Evolutionary conservation across 2,329 filamentous ascomycete species (phyloP).

Genomic region (Fusarium sublunatum): DNA sequence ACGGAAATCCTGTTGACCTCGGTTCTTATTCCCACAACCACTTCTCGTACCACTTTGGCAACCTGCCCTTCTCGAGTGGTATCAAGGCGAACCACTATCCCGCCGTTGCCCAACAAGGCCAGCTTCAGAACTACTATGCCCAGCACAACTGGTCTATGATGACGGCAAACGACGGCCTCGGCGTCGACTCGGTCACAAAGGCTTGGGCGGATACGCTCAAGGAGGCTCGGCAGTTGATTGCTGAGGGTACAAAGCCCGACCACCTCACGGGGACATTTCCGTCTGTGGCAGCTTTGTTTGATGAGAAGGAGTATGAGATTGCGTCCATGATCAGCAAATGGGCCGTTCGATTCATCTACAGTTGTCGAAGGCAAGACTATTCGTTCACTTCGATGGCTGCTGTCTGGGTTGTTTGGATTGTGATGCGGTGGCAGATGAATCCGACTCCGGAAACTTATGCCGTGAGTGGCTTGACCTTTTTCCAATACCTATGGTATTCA

Average conservation of each 20-base stretch:
- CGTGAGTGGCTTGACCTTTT: background rate
- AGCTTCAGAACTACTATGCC: constrained; percentile 24
- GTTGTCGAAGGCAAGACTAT: constrained; percentile 7
- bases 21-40: constrained; percentile 1
- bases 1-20: constrained; percentile 4
- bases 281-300: constrained; percentile 20
- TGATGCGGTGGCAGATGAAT: constrained; percentile 25
- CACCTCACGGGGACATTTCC: constrained; percentile 21
- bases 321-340: constrained; percentile 28
- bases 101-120: constrained; percentile 6
- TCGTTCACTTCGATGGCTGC: constrained; percentile 23
- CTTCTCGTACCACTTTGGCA: constrained; percentile 24
- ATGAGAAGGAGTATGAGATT: constrained; percentile 21
- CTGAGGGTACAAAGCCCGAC: constrained; percentile 6
- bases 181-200: constrained; percentile 16
- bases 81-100: constrained; percentile 36
- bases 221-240: constrained; percentile 17
- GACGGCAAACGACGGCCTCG: constrained; percentile 23
- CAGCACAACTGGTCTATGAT: constrained; percentile 29
- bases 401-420: constrained; percentile 17
- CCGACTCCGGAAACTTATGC: constrained; percentile 19
- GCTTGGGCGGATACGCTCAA: constrained; percentile 28
- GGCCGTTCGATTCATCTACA: constrained; percentile 35
- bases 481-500: background rate
- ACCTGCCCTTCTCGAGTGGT: constrained; percentile 27